A percentile compares a stretch with the other conserved stretches of the same genome.
These are phyloP conservation scores for Suillus subalutaceus DNA, from an alignment of 768 basidiomycete genomes.

Conservation along the genomic window DNA sequence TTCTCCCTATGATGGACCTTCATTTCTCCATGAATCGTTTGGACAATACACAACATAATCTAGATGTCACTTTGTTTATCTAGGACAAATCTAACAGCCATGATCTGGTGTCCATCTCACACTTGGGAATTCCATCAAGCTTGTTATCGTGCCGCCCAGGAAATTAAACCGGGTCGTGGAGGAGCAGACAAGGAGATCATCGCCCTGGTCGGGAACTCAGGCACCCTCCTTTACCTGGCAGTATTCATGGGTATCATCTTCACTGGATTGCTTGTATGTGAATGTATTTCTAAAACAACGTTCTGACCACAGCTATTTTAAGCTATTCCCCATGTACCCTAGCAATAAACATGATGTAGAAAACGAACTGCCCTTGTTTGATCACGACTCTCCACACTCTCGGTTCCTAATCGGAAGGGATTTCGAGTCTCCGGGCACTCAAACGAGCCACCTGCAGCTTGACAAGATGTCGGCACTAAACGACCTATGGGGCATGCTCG, in stretches of 20 bases:
- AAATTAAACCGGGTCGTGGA: conserved; percentile 36
- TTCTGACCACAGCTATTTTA: conserved; percentile 10
- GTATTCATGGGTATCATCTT: conserved; percentile 40
- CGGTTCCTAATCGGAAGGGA: conserved; percentile 32
- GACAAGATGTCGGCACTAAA: conserved; percentile 20
- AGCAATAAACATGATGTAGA: conserved; percentile 39
- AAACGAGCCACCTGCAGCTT: conserved; percentile 12
- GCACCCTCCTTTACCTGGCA: conserved; percentile 46
- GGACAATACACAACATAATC: conserved; percentile 39
- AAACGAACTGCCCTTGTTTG: conserved; percentile 41
- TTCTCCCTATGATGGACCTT: conserved; percentile 37
- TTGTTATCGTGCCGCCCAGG: conserved; percentile 44
- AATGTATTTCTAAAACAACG: background rate
- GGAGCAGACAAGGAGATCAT: conserved; percentile 38
- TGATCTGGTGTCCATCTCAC: conserved; percentile 33
- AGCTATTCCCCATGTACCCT: conserved; percentile 43
- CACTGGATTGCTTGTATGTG: conserved; percentile 39
- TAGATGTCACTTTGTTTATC: conserved; percentile 26
- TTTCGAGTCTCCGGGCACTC: conserved; percentile 11
- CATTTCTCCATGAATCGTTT: conserved; percentile 35
- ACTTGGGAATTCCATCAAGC: conserved; percentile 48
- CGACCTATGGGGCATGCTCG: conserved; percentile 16
- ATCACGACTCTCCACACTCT: conserved; percentile 38
- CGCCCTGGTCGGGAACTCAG: conserved; percentile 40
- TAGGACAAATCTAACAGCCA: conserved; percentile 22